Percentiles rank a stretch among this genome's conserved stretches.
phyloP scores from a whole-genome alignment of 768 basidiomycete genomes.

The Rhodocollybia butyracea region DNA sequence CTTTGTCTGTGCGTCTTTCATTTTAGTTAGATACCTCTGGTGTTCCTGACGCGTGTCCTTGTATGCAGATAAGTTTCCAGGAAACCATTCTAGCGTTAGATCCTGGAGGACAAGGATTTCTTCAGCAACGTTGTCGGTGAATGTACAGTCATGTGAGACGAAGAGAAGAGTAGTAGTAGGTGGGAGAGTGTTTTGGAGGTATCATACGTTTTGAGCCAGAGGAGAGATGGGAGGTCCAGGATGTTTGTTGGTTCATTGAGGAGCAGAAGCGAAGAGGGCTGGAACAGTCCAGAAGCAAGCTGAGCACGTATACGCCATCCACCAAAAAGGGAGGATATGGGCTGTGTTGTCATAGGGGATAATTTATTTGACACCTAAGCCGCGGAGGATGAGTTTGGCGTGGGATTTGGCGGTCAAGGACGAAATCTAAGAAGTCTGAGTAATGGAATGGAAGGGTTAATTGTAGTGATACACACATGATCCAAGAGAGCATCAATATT shows the following conservation, averaged over 20 bases:
- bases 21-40: constrained; percentile 38
- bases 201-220: constrained; percentile 55
- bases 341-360: constrained; percentile 30
- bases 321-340: constrained; percentile 50
- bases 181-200: constrained; percentile 33
- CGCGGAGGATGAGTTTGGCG: constrained; percentile 50
- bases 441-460: too few relatives aligned
- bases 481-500: constrained; percentile 26
- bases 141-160: constrained; percentile 64
- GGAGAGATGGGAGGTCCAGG: constrained; percentile 48
- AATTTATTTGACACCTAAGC: constrained; percentile 50
- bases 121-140: constrained; percentile 56
- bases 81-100: constrained; percentile 48
- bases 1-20: constrained; percentile 43
- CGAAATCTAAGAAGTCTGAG: constrained; percentile 23
- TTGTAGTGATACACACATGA: constrained; percentile 9
- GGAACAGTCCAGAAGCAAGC: constrained; percentile 56
- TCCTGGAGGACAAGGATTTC: constrained; percentile 61
- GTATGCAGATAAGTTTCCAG: constrained; percentile 52
- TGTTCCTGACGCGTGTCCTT: constrained; percentile 43
- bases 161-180: constrained; percentile 49
- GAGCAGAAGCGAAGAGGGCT: constrained; percentile 53
- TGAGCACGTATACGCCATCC: constrained; percentile 64
- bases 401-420: constrained; percentile 40
- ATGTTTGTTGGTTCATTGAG: constrained; percentile 59